Evolutionary conservation across 441 rosid species (phyloP), one percentile per base, ranked within the genome.

Genomic region (Mallotus repandus): DNA sequence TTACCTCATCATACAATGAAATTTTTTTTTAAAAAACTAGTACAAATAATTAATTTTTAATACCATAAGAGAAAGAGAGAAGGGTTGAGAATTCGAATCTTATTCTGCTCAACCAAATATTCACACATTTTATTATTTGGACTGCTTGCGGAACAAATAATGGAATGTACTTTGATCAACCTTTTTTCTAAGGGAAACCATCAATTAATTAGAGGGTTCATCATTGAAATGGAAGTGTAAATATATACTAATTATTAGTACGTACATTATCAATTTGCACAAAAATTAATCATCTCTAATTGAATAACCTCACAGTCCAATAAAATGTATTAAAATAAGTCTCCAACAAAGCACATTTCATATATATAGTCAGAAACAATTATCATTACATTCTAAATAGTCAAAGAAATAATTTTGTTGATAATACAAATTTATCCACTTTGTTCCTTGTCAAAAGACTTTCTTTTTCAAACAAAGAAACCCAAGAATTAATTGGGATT

Each of bases 361-460:
- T 29, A 7, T 21, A 29, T 29, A 7, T 21, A 21, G 35, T 65
- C 54, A 54, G 46, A 29, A 16, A 62, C 38, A 18, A 9, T 46
- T 29, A 43, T 22, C 9, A 46, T 59, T 49, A 19, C 46, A 50
- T 15, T 9, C 67, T 60, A 53, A 29, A 61, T 22, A 60, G 60
- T 71, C 74, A 71, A 71, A 48, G 49, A 48, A n/a, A 50, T 50
- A n/a, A 70, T 35, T 4, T 4, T 43, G 49, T 22, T 55, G 49
- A 69, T 41, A 38, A 38, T 38, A 3, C 41, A 4, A 54, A n/a
- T 4, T 18, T 13, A 53, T 35, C 71, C 48, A 54, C 61, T 38
- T 64, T 19, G 56, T 49, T 38, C 14, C 38, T n/a, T 48, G 13
- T 35, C 12, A 15, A 22, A 55, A 10, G 8, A 5, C 41, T 5